Conservation (phyloP, 31 red algal species). For the Asparagopsis taxiformis region DNA sequence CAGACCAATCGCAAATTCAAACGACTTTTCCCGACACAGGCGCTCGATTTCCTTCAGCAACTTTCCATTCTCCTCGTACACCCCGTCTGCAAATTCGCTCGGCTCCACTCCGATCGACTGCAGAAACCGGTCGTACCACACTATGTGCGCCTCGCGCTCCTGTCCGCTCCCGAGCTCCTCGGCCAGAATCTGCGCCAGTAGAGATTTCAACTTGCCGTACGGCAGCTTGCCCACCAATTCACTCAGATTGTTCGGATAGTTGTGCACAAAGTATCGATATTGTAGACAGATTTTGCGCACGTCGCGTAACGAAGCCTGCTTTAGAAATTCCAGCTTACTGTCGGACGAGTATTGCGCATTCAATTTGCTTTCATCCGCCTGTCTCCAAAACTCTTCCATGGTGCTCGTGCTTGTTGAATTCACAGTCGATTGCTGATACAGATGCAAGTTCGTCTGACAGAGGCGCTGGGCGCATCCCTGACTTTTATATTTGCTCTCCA, state of each 20-base stretch:
- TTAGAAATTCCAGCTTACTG: conserved; percentile 3
- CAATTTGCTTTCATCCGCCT: neutral
- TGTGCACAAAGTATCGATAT: conserved; percentile 15
- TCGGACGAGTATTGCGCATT: neutral
- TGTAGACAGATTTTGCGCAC: conserved; percentile 5
- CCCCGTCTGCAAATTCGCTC: neutral
- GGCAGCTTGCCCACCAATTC: neutral
- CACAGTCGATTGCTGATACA: too few species aligned
- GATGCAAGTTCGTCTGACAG: too few species aligned
- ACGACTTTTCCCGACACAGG: neutral
- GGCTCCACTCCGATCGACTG: neutral
- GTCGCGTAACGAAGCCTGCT: conserved; percentile 2
- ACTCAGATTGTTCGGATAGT: neutral
- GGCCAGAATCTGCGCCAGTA: neutral
- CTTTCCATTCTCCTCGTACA: neutral
- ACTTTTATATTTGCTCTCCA: too few species aligned
- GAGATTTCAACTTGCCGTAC: neutral
- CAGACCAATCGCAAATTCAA: neutral
- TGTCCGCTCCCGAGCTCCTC: conserved; percentile 11
- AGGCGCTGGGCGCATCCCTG: too few species aligned
- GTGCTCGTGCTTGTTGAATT: too few species aligned
- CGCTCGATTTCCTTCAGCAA: neutral
- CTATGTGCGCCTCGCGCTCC: neutral
- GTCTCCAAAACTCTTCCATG: too few species aligned
- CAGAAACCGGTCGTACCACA: conserved; percentile 18